These are phyloP conservation scores for Monilinia polystroma DNA, from an alignment of 2,329 filamentous ascomycete genomes.

Conservation along the genomic window DNA sequence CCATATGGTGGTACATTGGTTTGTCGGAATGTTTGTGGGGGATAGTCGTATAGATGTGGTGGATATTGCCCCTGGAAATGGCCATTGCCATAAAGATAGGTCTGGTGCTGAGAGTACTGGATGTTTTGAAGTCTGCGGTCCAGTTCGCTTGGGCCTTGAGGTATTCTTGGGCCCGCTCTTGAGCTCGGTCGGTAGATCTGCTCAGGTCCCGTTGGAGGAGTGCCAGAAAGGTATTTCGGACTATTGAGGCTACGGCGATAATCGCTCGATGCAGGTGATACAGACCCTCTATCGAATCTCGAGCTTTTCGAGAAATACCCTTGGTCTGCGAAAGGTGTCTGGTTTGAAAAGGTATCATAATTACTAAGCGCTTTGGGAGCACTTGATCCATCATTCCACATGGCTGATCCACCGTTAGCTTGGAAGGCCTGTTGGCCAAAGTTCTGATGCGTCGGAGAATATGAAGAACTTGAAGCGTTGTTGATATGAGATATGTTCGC, in stretches of 20 bases:
- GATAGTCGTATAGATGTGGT: slow-evolving; percentile 44
- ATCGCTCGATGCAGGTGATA: slow-evolving; percentile 39
- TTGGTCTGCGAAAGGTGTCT: slow-evolving; percentile 37
- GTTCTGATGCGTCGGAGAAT: slow-evolving; percentile 35
- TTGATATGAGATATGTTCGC: slow-evolving; percentile 29
- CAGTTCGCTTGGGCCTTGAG: slow-evolving; percentile 35
- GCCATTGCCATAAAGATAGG: slow-evolving; percentile 39
- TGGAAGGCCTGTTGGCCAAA: slow-evolving; percentile 32
- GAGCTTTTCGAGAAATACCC: slow-evolving; percentile 35
- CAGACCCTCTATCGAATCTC: slow-evolving; percentile 36
- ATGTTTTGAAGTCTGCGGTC: slow-evolving; percentile 37
- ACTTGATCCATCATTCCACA: slow-evolving; percentile 36
- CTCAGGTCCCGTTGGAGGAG: slow-evolving; percentile 35
- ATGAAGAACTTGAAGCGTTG: slow-evolving; percentile 28
- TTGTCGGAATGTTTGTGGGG: slow-evolving; percentile 41
- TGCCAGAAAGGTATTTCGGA: slow-evolving; percentile 38
- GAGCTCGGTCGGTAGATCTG: slow-evolving; percentile 36
- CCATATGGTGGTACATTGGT: slow-evolving; percentile 40
- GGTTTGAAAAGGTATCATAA: slow-evolving; percentile 34
- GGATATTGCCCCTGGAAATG: slow-evolving; percentile 44
- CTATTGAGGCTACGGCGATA: slow-evolving; percentile 39
- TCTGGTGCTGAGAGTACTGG: slow-evolving; percentile 38
- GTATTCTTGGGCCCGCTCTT: slow-evolving; percentile 34
- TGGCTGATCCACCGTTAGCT: slow-evolving; percentile 30
- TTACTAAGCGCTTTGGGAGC: slow-evolving; percentile 32